phyloP scores from a whole-genome alignment of 2,329 filamentous ascomycete genomes.

The Juglanconis juglandina region DNA sequence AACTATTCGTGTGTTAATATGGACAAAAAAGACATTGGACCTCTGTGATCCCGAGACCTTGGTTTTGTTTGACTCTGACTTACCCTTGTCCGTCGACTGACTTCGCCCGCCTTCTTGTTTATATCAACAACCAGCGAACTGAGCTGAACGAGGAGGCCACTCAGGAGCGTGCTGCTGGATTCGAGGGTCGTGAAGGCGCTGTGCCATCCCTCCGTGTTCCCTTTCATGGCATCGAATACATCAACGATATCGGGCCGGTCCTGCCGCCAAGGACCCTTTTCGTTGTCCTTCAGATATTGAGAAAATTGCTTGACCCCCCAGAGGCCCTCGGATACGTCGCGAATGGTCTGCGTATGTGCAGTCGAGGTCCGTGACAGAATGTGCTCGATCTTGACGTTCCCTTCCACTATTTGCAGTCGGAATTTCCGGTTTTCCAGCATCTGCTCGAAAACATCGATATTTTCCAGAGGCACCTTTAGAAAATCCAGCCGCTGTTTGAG shows the following conservation, averaged over 20 bases:
- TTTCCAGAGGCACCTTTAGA: slow-evolving; percentile 78
- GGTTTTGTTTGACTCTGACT: slow-evolving; percentile 28
- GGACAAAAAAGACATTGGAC: slow-evolving; percentile 6
- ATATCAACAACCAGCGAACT: slow-evolving; percentile 79
- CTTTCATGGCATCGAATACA: slow-evolving; percentile 85
- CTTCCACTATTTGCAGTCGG: slow-evolving; percentile 74
- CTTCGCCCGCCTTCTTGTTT: slow-evolving; percentile 77
- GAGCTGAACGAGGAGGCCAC: slow-evolving; percentile 67
- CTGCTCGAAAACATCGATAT: slow-evolving; percentile 76
- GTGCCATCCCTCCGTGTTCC: slow-evolving; percentile 88
- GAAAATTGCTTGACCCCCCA: slow-evolving; percentile 73
- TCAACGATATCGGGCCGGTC: slow-evolving; percentile 63
- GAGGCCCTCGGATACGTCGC: slow-evolving; percentile 76
- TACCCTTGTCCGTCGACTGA: slow-evolving; percentile 75
- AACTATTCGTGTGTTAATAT: slow-evolving; percentile 16
- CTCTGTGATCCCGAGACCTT: not conserved
- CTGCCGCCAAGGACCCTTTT: slow-evolving; percentile 56
- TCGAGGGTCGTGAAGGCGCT: slow-evolving; percentile 75
- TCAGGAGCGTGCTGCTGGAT: slow-evolving; percentile 67
- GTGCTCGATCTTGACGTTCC: slow-evolving; percentile 88
- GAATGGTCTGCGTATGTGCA: slow-evolving; percentile 71
- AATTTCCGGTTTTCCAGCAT: slow-evolving; percentile 86
- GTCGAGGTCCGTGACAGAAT: slow-evolving; percentile 76
- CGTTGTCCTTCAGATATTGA: slow-evolving; percentile 67
- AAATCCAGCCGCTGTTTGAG: slow-evolving; percentile 76